Base-by-base conservation (phyloP, 176 grass and related monocot species). In the Saccharum officinarum region DNA sequence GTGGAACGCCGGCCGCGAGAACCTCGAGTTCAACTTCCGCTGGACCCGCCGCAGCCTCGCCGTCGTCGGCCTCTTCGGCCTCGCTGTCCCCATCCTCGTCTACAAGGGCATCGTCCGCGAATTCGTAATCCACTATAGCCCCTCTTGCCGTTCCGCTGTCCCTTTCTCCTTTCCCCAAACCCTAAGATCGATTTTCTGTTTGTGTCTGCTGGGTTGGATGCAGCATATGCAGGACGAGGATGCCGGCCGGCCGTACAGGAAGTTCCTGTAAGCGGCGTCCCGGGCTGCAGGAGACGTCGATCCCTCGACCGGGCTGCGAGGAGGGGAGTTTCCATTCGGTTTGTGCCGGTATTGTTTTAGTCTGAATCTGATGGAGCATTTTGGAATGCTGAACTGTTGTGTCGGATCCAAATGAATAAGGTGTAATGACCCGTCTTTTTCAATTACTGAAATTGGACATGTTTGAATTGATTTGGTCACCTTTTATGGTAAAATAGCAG, bases 211-310 rank as follows among this genome's bases (percentile, higher is more conserved):
- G 77, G 71, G 68, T 15, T 85, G 76, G 67, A 66, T 67, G 87
- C 90, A 98, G 97, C 97, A 98, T 92, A 98, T 98, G 97, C 97
- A 98, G 86, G 97, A 98, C 63, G 91, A 98, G 91, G 97, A 96
- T 40, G 93, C 91, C 0, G 87, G 92, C 3, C 75, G 97, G 52
- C 97, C 91, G 11, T 68, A 86, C 65, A 95, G 93, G 93, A 98
- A 96, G 70, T 98, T 98, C 81, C 80, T 98, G 36, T 95, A 82
- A 98, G 78, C 47, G 28, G 52, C 15, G 10, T 68, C 67, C 15
- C 44, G 57, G 8, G 9, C 72, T 52, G 62, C 71, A n/a, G 12
- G 8, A 80, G 34, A 30, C 31, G 22, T 63, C 20, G 66, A 68
- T 18, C 73, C 55, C 25, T 67, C 45, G 60, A 52, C 9, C 26